phyloP scores from a whole-genome alignment of 2,329 filamentous ascomycete genomes.

The Fusarium incarnatum region DNA sequence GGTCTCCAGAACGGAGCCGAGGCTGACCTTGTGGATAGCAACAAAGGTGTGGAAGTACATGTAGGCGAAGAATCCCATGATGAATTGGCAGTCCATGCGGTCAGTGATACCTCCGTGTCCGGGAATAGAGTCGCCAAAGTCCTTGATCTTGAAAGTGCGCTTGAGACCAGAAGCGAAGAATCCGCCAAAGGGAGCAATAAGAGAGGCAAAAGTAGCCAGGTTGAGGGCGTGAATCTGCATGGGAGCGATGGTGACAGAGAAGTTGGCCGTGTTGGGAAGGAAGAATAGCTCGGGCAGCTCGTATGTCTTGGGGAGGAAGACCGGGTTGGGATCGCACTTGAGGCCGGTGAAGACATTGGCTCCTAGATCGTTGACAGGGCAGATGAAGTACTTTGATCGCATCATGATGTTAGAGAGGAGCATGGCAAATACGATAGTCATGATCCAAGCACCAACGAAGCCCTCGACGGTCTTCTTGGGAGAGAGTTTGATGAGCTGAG shows the following conservation, averaged over 20 bases:
- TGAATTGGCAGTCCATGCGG: constrained; percentile 99
- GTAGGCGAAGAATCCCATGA: constrained; percentile 98
- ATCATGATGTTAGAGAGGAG: constrained; percentile 85
- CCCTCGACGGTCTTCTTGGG: constrained; percentile 99
- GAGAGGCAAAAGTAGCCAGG: constrained; percentile 91
- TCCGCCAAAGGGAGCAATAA: constrained; percentile 96
- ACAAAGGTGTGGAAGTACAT: constrained; percentile 99
- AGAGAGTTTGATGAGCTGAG: constrained; percentile 96
- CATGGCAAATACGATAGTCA: constrained; percentile 89
- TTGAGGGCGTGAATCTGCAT: constrained; percentile 94
- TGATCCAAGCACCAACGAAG: constrained; percentile 95
- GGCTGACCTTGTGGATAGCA: constrained; percentile 84
- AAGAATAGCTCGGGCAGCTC: constrained; percentile 79
- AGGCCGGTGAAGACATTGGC: constrained; percentile 93
- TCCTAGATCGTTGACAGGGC: constrained; percentile 95
- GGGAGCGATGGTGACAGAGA: constrained; percentile 80
- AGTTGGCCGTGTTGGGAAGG: constrained; percentile 66
- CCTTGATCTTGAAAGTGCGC: constrained; percentile 99
- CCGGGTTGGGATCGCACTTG: constrained; percentile 89
- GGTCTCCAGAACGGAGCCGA: constrained; percentile 88
- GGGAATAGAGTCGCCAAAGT: constrained; percentile 98
- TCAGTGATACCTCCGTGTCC: constrained; percentile 98
- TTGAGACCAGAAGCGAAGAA: constrained; percentile 99
- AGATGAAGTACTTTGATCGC: constrained; percentile 97
- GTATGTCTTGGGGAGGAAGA: constrained; percentile 84